Percentiles rank a stretch among this genome's conserved stretches.
phyloP scores from a whole-genome alignment of 2,329 filamentous ascomycete genomes.

The Talaromyces funiculosus region DNA sequence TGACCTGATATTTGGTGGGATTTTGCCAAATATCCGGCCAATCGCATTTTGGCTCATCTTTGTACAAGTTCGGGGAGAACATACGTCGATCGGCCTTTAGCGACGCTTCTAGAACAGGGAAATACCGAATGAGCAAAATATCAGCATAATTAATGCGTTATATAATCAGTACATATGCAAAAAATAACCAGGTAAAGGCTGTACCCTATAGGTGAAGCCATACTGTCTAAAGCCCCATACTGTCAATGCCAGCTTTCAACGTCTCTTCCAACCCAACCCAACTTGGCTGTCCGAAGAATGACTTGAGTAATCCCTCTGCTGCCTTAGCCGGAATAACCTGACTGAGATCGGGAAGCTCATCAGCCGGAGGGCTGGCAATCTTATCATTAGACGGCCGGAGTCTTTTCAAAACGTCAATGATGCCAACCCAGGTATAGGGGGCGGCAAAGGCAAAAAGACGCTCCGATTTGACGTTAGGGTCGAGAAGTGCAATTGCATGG shows the following conservation, averaged over 20 bases:
- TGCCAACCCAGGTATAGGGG: constrained; percentile 43
- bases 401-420: constrained; percentile 34
- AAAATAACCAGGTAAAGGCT: not conserved
- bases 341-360: constrained; percentile 23
- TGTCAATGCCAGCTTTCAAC: constrained; percentile 7
- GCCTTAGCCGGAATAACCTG: constrained; percentile 20
- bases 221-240: not conserved
- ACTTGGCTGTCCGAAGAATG: constrained; percentile 22
- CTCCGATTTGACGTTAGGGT: constrained; percentile 41
- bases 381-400: constrained; percentile 33
- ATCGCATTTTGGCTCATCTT: too few species aligned
- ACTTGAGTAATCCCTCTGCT: constrained; percentile 25
- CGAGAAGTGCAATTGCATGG: constrained; percentile 48
- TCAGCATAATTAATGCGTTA: not conserved
- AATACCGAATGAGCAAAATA: not conserved
- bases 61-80: too few species aligned
- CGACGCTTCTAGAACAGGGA: not conserved
- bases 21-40: too few species aligned
- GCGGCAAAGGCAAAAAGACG: constrained; percentile 51
- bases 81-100: too few species aligned
- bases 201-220: too few species aligned
- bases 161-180: not conserved
- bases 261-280: constrained; percentile 27
- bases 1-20: too few species aligned
- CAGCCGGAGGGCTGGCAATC: constrained; percentile 26